A percentile compares a stretch with the other conserved stretches of the same genome.
These are phyloP conservation scores for Lasiodiplodia gonubiensis DNA, from an alignment of 2,329 filamentous ascomycete species.

Conservation along the genomic window DNA sequence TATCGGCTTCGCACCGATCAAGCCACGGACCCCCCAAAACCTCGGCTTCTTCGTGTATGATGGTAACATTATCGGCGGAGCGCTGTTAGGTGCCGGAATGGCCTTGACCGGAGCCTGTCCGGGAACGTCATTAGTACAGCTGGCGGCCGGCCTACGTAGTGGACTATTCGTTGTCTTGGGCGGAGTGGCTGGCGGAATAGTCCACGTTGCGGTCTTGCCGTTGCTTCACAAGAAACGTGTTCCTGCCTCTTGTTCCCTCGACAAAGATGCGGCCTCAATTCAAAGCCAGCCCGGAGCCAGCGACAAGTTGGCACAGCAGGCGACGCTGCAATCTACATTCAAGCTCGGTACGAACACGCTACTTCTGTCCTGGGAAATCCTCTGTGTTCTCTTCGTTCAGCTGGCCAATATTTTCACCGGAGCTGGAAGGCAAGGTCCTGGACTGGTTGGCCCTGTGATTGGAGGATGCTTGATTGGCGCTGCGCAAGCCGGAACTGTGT, in stretches of 20 bases:
- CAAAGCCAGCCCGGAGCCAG: too few relatives aligned
- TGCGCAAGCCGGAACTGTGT: slow-evolving; percentile 63
- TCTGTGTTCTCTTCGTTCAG: slow-evolving; percentile 51
- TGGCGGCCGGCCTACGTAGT: slow-evolving; percentile 59
- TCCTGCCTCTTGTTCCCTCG: background rate
- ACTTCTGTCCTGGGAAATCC: slow-evolving; percentile 52
- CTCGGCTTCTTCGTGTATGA: slow-evolving; percentile 64
- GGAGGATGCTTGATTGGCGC: slow-evolving; percentile 65
- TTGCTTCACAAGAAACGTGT: background rate
- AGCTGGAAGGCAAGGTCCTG: background rate
- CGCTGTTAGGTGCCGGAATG: slow-evolving; percentile 69
- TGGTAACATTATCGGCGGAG: slow-evolving; percentile 69
- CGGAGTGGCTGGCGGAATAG: slow-evolving; percentile 61
- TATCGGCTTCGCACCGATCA: slow-evolving; percentile 51
- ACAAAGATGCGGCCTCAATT: background rate
- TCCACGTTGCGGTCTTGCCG: slow-evolving; percentile 26
- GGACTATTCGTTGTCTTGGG: slow-evolving; percentile 62
- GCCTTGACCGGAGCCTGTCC: slow-evolving; percentile 69
- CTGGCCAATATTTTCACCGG: slow-evolving; percentile 39
- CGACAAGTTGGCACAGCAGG: background rate
- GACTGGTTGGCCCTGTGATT: slow-evolving; percentile 54
- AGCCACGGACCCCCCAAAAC: slow-evolving; percentile 52
- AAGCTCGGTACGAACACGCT: slow-evolving; percentile 48
- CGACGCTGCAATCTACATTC: slow-evolving; percentile 40
- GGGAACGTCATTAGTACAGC: slow-evolving; percentile 67